Evolutionary conservation across 495 filamentous ascomycete genomes (phyloP).

Genomic region (Daldinia caldariorum): DNA sequence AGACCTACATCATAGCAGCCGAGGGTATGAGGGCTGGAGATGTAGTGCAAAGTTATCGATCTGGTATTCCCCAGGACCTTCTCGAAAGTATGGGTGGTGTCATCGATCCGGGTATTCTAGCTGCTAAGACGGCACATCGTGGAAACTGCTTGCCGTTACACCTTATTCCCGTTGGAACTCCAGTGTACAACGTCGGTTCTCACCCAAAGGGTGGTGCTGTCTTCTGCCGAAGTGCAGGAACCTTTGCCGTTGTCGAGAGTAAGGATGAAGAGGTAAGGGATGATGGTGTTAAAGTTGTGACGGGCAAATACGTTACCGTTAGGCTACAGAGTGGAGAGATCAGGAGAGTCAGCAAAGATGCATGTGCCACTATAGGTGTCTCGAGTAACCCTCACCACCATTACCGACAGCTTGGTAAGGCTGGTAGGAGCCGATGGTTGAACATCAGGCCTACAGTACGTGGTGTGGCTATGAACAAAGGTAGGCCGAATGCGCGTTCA

Average conservation of each 20-base stretch:
- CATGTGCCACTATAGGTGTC: conserved; percentile 91
- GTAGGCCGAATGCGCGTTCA: conserved; percentile 54
- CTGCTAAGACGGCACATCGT: conserved; percentile 90
- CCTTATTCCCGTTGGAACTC: conserved; percentile 90
- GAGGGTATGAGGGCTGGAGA: conserved; percentile 95
- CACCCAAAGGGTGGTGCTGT: conserved; percentile 76
- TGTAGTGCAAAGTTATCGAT: conserved; percentile 86
- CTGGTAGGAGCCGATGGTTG: conserved; percentile 89
- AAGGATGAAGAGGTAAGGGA: conserved; percentile 78
- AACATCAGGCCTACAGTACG: conserved; percentile 93
- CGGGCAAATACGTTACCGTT: conserved; percentile 77
- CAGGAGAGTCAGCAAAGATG: conserved; percentile 85
- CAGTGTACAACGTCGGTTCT: conserved; percentile 90
- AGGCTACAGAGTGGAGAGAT: conserved; percentile 92
- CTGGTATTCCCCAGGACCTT: conserved; percentile 85
- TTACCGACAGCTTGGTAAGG: conserved; percentile 91
- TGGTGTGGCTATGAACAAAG: conserved; percentile 97
- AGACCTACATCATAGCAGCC: conserved; percentile 91
- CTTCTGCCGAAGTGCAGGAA: conserved; percentile 93
- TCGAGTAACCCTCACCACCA: conserved; percentile 93
- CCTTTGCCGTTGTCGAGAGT: conserved; percentile 83
- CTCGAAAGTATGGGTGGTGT: conserved; percentile 89
- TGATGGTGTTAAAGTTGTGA: conserved; percentile 61
- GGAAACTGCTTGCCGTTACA: conserved; percentile 95
- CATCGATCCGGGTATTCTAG: conserved; percentile 92